Evolutionary conservation across 192 early-diverging fungal genomes (phyloP).

Genomic region (Podila horticola): DNA sequence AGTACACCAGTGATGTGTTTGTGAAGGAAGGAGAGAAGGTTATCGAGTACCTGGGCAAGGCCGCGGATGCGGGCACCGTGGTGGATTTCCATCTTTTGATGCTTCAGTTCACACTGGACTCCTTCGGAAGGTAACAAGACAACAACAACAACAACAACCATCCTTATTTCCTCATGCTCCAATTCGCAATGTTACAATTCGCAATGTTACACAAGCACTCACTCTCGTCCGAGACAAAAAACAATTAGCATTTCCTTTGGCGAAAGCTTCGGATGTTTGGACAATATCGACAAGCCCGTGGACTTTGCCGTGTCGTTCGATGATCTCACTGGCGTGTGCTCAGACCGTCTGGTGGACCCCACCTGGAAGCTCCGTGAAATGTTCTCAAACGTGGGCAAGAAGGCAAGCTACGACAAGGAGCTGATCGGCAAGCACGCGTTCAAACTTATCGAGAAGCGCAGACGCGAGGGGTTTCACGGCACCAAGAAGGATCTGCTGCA

Average conservation of each 20-base stretch:
- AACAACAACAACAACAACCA: background rate
- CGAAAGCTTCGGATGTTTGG: constrained; percentile 32
- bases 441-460: constrained; percentile 36
- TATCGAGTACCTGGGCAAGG: constrained; percentile 20
- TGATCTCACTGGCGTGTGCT: constrained; percentile 37
- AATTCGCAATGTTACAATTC: background rate
- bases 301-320: constrained; percentile 65
- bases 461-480: background rate
- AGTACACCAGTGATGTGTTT: constrained; percentile 36
- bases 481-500: constrained; percentile 52
- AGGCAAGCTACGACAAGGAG: constrained; percentile 11
- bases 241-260: constrained; percentile 37
- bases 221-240: too few relatives aligned
- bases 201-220: too few relatives aligned
- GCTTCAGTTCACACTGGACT: constrained; percentile 52
- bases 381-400: constrained; percentile 12
- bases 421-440: constrained; percentile 26
- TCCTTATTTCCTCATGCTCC: background rate
- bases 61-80: constrained; percentile 20
- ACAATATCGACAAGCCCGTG: constrained; percentile 12
- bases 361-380: constrained; percentile 39
- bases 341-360: constrained; percentile 32
- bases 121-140: constrained; percentile 18
- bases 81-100: constrained; percentile 59
- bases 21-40: constrained; percentile 18